Conservation (phyloP, 2,329 filamentous ascomycete genomes). For the Clathrospora elynae region DNA sequence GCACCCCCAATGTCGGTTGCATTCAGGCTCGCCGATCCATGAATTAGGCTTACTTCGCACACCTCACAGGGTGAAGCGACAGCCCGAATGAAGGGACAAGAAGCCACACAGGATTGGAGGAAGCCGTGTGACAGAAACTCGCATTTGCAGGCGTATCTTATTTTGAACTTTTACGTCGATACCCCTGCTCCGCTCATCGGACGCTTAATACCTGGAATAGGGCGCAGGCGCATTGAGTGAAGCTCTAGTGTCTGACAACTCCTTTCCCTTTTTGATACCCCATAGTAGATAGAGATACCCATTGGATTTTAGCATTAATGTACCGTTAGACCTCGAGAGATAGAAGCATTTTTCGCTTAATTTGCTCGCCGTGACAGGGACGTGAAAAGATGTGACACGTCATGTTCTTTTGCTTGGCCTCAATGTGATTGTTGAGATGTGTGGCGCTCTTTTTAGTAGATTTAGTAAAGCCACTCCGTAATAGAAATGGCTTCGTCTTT, state of each 20-base stretch:
- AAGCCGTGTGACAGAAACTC: conserved; percentile 15
- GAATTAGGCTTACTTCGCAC: not conserved
- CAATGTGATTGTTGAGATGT: conserved; percentile 29
- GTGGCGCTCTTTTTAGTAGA: conserved; percentile 22
- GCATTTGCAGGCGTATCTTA: conserved; percentile 19
- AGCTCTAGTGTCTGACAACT: too few species aligned
- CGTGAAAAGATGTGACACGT: conserved; percentile 15
- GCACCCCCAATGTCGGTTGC: conserved; percentile 8
- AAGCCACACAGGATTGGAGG: conserved; percentile 25
- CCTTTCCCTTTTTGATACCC: conserved; percentile 44
- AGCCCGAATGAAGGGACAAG: too few species aligned
- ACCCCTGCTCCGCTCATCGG: conserved; percentile 31
- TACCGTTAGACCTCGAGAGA: conserved; percentile 12
- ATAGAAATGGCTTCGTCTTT: too few species aligned
- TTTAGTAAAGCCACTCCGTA: not conserved
- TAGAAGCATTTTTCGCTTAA: not conserved
- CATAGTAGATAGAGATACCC: conserved; percentile 12
- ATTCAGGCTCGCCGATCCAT: conserved; percentile 7
- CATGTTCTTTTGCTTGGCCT: conserved; percentile 19
- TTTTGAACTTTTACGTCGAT: conserved; percentile 23
- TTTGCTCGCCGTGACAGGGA: not conserved
- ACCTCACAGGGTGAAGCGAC: not conserved
- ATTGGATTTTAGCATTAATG: conserved; percentile 6
- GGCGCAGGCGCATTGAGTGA: conserved; percentile 26
- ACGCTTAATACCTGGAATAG: conserved; percentile 8